phyloP scores from a whole-genome alignment of 805 yeast genomes.

The Wickerhamiella alocasiicola region DNA sequence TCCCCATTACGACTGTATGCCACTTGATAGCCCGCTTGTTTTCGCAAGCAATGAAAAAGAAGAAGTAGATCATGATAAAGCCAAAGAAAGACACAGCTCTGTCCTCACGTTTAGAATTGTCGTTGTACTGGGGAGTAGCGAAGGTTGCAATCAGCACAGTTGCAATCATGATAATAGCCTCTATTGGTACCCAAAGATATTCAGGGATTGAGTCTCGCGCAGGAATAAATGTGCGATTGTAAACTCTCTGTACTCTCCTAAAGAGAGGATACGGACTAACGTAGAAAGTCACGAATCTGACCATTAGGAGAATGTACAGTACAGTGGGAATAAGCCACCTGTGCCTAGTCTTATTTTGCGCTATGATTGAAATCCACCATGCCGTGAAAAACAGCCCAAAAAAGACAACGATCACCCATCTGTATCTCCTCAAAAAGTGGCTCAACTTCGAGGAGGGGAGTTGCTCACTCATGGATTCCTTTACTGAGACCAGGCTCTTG shows the following conservation, averaged over 20 bases:
- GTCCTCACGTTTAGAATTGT: slow-evolving; percentile 36
- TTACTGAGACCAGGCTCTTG: too few relatives aligned
- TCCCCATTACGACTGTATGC: slow-evolving; percentile 49
- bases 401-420: slow-evolving; percentile 24
- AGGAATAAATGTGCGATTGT: slow-evolving; percentile 23
- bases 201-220: slow-evolving; percentile 30
- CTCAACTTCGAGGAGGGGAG: too few relatives aligned
- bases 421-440: too few relatives aligned
- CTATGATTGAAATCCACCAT: slow-evolving; percentile 46
- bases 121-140: slow-evolving; percentile 35
- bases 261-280: slow-evolving; percentile 29
- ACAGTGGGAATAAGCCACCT: slow-evolving; percentile 49
- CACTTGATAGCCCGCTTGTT: slow-evolving; percentile 38
- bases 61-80: slow-evolving; percentile 34
- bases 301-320: slow-evolving; percentile 39
- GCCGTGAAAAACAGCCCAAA: slow-evolving; percentile 34
- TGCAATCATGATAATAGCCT: slow-evolving; percentile 34
- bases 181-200: slow-evolving; percentile 33
- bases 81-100: slow-evolving; percentile 51
- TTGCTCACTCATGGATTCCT: too few relatives aligned
- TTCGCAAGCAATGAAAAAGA: slow-evolving; percentile 36
- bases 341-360: slow-evolving; percentile 37
- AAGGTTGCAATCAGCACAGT: slow-evolving; percentile 45
- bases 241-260: slow-evolving; percentile 24
- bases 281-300: slow-evolving; percentile 40